Conservation (phyloP, 805 yeast species). For the Ogataea saltuana region DNA sequence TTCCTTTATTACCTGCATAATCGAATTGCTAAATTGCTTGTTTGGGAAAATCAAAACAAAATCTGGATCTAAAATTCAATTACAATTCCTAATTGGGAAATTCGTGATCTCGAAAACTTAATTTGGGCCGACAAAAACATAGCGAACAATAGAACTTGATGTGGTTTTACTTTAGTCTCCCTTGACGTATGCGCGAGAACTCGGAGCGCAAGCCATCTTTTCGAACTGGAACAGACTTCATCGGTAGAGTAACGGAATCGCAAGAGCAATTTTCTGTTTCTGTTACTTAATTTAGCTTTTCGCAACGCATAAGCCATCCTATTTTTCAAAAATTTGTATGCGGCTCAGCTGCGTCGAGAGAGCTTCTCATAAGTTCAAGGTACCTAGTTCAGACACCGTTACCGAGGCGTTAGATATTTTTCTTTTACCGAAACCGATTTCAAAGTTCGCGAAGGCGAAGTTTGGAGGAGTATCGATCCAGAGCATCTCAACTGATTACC, state of each 20-base stretch:
- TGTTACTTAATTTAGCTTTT: not conserved
- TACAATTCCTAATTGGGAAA: slow-evolving; percentile 12
- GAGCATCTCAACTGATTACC: too few species aligned
- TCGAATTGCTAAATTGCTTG: slow-evolving; percentile 4
- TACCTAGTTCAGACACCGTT: too few species aligned
- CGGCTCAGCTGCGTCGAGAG: too few species aligned
- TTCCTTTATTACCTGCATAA: slow-evolving; percentile 18
- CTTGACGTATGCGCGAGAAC: slow-evolving; percentile 8
- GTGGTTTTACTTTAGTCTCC: not conserved
- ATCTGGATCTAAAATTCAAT: slow-evolving; percentile 2
- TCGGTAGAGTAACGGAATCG: too few species aligned
- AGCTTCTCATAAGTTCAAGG: too few species aligned
- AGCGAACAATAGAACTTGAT: not conserved
- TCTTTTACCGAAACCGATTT: not conserved
- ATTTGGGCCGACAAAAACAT: slow-evolving; percentile 6
- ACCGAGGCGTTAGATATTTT: slow-evolving; percentile 1
- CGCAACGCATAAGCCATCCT: too few species aligned
- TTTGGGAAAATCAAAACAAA: slow-evolving; percentile 13
- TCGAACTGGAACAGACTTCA: too few species aligned
- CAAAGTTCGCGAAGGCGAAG: too few species aligned
- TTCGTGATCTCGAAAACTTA: not conserved
- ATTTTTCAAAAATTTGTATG: not conserved
- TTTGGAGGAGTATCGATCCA: not conserved
- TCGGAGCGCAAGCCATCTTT: slow-evolving; percentile 6
- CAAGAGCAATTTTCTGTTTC: too few species aligned